These are phyloP conservation scores for Ophiostoma perfectum DNA, from an alignment of 2,329 filamentous ascomycete species.

Conservation along the genomic window DNA sequence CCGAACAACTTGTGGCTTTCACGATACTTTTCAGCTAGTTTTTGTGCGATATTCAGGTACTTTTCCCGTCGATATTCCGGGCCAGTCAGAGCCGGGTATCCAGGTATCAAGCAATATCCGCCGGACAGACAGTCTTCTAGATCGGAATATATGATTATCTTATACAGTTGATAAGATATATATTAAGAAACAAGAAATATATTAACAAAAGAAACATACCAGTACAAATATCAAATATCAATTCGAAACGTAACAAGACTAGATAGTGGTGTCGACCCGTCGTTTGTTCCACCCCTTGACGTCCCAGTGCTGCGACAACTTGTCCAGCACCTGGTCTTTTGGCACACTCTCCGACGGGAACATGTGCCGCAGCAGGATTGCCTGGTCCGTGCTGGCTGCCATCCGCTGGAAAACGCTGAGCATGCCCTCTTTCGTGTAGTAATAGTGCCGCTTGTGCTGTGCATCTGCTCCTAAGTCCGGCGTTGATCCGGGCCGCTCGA, in stretches of 20 bases:
- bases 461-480: not conserved
- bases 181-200: not conserved
- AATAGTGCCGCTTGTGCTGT: conserved; percentile 3
- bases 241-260: not conserved
- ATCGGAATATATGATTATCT: too few species aligned
- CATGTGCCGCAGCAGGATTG: not conserved
- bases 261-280: too few species aligned
- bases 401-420: conserved; percentile 8
- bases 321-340: not conserved
- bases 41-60: too few species aligned
- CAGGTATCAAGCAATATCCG: too few species aligned
- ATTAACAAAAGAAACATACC: not conserved
- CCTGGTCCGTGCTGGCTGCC: not conserved
- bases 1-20: too few species aligned
- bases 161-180: too few species aligned
- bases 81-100: too few species aligned
- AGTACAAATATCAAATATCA: not conserved
- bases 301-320: not conserved
- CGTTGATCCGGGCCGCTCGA: not conserved
- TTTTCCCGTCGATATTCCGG: too few species aligned
- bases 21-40: too few species aligned
- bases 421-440: conserved; percentile 16
- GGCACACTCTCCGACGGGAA: not conserved
- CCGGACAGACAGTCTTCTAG: too few species aligned
- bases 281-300: not conserved